phyloP scores from a whole-genome alignment of 257 asterid genomes.

The Agastache rugosa region DNA sequence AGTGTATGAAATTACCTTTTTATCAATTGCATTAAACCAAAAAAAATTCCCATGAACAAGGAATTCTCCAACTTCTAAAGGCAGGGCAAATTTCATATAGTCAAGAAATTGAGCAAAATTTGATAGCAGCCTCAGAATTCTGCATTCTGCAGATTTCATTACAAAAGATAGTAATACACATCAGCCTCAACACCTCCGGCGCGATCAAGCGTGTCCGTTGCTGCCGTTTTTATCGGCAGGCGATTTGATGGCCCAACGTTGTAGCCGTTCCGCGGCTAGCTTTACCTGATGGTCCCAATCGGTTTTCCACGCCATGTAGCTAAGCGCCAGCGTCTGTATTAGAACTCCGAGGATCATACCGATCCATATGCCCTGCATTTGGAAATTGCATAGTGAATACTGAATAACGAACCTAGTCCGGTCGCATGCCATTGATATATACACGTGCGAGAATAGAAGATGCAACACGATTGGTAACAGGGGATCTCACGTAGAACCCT shows the following conservation, averaged over 20 bases:
- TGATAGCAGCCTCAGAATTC: not conserved
- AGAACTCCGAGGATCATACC: constrained; percentile 78
- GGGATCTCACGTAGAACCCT: not conserved
- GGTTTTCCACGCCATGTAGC: constrained; percentile 78
- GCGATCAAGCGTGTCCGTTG: constrained; percentile 3
- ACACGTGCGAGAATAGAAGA: not conserved
- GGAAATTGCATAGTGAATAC: not conserved
- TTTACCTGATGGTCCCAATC: constrained; percentile 76
- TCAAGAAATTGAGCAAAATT: not conserved
- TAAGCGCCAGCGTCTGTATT: constrained; percentile 63
- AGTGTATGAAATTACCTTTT: no score
- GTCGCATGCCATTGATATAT: not conserved
- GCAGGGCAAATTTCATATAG: not conserved
- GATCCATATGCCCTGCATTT: constrained; percentile 81
- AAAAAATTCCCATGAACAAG: no score
- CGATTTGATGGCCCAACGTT: constrained; percentile 59
- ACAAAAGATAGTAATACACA: not conserved
- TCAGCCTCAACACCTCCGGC: not conserved
- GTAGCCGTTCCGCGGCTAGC: constrained; percentile 48
- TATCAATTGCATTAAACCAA: not conserved
- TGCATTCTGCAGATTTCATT: not conserved
- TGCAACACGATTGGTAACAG: not conserved
- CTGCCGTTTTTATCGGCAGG: constrained; percentile 43
- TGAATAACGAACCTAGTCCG: not conserved
- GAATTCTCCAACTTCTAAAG: no score